phyloP scores from a whole-genome alignment of 2,329 filamentous ascomycete genomes.

The Stemphylium vesicarium region DNA sequence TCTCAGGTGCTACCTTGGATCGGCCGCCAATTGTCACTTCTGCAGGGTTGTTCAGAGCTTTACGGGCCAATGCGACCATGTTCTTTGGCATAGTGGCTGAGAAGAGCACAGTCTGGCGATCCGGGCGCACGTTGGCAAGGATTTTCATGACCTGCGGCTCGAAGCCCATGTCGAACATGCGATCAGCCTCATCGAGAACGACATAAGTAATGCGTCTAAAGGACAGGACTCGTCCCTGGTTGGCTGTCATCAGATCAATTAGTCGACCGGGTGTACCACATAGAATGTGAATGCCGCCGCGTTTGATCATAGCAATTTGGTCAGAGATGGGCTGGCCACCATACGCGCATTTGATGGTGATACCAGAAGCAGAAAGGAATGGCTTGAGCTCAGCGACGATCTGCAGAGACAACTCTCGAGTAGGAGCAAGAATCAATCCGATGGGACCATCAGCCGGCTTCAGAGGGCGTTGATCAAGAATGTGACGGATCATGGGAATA shows the following conservation, averaged over 20 bases:
- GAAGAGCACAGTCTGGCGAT: constrained; percentile 93
- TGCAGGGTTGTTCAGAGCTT: constrained; percentile 82
- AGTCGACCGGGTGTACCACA: constrained; percentile 87
- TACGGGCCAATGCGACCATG: constrained; percentile 88
- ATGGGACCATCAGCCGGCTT: constrained; percentile 87
- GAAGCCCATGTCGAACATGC: constrained; percentile 99
- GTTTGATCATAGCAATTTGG: constrained; percentile 94
- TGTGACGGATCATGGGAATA: constrained; percentile 96
- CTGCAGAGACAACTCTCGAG: constrained; percentile 89
- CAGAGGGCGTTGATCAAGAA: constrained; percentile 87
- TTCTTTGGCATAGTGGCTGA: constrained; percentile 95
- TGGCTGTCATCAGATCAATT: constrained; percentile 93
- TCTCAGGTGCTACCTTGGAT: constrained; percentile 71
- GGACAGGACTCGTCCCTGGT: constrained; percentile 92
- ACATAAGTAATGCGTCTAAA: constrained; percentile 88
- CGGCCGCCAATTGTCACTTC: constrained; percentile 92
- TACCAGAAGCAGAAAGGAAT: constrained; percentile 83
- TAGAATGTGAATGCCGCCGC: constrained; percentile 92
- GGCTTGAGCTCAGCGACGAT: constrained; percentile 95
- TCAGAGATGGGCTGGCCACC: constrained; percentile 96
- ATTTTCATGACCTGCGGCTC: constrained; percentile 98
- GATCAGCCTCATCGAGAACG: constrained; percentile 94
- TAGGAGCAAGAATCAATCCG: constrained; percentile 89
- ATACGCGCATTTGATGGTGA: constrained; percentile 90
- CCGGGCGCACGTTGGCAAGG: constrained; percentile 86